Base-by-base conservation (phyloP, 2,329 filamentous ascomycete species). In the Phaeosphaeriaceae sp. region DNA sequence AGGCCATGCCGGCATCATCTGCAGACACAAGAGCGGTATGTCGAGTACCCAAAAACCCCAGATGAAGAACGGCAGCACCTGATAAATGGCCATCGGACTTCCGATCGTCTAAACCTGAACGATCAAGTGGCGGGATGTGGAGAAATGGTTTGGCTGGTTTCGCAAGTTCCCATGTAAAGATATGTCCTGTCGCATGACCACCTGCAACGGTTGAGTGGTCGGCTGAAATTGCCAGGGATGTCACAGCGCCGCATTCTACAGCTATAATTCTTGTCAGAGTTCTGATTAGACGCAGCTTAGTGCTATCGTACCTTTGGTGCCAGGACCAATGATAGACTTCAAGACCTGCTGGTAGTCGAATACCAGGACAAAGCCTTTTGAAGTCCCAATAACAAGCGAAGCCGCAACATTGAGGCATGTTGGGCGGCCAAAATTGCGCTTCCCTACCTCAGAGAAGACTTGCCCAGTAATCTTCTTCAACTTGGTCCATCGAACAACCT, bases 321-420 rank as follows among this genome's bases (percentile, higher is more conserved):
- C 94, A 30, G 92, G 91, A 1, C 95, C 95, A 64, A 99, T 93
- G 58, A 98, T 97, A 69, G 91, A 90, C 79, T 97, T 97, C 57
- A 98, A 82, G 67, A 91, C 95, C 79, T 99, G 95, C 76, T 96
- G 93, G 78, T 97, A 98, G 81, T 99, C 96, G 81, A 99, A 99
- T 59, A 98, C 89, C 74, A 99, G 83, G 57, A 98, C 91, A 77
- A 97, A 89, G 54, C 96, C 95, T 78, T 97, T 98, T 3, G 93
- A 92, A 0, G 96, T 99, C 24, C 95, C 95, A 54, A 99, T 80
- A 15, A 94, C 92, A 69, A 99, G 96, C 9, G 89, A 89, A 2
- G 94, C 91, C 63, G 94, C 94, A 49, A 97, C 91, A 43, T 90
- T 89, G 70, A 98, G 85, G 80, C 93, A 97, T 0, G 94, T 97